Conservation (phyloP, 2,329 filamentous ascomycete genomes). For the Fonsecaea nubica region DNA sequence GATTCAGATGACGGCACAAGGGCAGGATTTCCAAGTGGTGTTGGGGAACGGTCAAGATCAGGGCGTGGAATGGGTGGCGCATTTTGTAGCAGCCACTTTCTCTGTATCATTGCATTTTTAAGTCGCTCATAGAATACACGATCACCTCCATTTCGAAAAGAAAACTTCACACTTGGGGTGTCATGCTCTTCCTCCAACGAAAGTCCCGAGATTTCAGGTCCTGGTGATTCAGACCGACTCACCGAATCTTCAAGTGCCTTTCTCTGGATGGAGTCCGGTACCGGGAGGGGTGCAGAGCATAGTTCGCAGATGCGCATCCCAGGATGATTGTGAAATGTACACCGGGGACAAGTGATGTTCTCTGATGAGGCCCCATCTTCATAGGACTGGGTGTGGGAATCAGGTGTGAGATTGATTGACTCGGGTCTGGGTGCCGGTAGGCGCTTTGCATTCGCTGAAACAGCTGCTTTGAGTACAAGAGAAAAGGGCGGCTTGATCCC, state of each 20-base stretch:
- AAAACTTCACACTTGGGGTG: constrained; percentile 83
- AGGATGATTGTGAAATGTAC: constrained; percentile 92
- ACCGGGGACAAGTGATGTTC: constrained; percentile 72
- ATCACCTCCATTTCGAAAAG: constrained; percentile 80
- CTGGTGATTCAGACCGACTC: constrained; percentile 75
- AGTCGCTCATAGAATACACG: constrained; percentile 89
- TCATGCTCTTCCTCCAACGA: constrained; percentile 62
- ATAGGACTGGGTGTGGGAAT: constrained; percentile 5
- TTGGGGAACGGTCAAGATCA: constrained; percentile 44
- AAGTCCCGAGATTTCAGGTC: constrained; percentile 65
- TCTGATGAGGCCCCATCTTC: constrained; percentile 20
- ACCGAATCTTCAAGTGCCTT: constrained; percentile 49
- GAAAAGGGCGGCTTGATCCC: constrained; percentile 89
- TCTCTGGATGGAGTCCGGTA: constrained; percentile 54
- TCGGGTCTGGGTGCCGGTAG: constrained; percentile 28
- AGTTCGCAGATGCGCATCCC: constrained; percentile 88
- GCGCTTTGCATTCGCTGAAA: constrained; percentile 69
- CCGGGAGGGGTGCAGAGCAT: constrained; percentile 74
- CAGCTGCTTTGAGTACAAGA: constrained; percentile 83
- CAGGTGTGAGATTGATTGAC: constrained; percentile 2
- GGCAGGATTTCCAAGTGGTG: constrained; percentile 16
- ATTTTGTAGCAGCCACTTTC: constrained; percentile 92
- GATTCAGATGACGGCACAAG: constrained; percentile 43
- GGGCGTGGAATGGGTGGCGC: constrained; percentile 84
- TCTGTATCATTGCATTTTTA: constrained; percentile 84